phyloP scores from a whole-genome alignment of 2,329 filamentous ascomycete genomes.

The Alternaria novae-zelandiae region DNA sequence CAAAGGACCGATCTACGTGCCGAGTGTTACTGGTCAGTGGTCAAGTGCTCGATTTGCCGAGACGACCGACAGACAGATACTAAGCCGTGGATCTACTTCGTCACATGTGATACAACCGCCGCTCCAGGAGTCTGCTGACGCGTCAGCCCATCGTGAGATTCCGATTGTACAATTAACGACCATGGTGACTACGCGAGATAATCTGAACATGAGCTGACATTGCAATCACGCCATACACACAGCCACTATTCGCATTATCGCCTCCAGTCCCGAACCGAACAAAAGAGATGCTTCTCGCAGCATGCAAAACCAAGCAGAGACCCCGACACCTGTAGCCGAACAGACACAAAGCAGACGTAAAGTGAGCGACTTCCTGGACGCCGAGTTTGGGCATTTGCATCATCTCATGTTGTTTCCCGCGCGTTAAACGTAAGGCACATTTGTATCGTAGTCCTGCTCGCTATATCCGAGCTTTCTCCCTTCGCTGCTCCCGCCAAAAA shows the following conservation, averaged over 20 bases:
- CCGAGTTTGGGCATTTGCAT: constrained; percentile 40
- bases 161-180: not conserved
- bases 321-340: constrained; percentile 33
- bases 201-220: constrained; percentile 17
- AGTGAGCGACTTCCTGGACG: constrained; percentile 45
- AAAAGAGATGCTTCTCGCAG: constrained; percentile 29
- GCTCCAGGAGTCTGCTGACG: not conserved
- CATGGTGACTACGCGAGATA: not conserved
- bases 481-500: constrained; percentile 5
- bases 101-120: not conserved
- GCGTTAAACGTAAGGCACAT: constrained; percentile 14
- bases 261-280: constrained; percentile 23
- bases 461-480: constrained; percentile 4
- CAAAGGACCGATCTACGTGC: not conserved
- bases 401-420: constrained; percentile 31
- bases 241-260: constrained; percentile 40
- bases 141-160: not conserved
- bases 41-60: not conserved
- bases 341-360: constrained; percentile 38
- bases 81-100: not conserved
- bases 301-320: constrained; percentile 40
- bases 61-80: not conserved
- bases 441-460: constrained; percentile 15
- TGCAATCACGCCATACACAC: constrained; percentile 31
- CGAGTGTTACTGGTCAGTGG: not conserved